Evolutionary conservation across 345 rosid species (phyloP).

Genomic region (Citrus hindsii): DNA sequence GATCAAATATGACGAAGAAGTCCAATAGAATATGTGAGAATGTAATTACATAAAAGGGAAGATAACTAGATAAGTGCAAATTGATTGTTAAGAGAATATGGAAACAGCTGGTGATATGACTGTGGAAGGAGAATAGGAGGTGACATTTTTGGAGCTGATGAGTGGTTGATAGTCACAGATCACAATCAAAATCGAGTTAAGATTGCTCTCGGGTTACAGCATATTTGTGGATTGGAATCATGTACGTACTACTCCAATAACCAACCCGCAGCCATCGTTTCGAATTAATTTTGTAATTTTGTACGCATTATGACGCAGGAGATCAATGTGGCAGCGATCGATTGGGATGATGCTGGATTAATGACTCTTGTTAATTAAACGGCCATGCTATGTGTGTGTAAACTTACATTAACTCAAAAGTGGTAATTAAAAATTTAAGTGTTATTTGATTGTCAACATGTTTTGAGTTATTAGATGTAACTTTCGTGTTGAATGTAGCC

Average conservation of each 20-base stretch:
- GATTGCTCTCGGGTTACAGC: constrained; percentile 31
- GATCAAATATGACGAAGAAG: not conserved
- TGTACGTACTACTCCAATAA: too few species aligned
- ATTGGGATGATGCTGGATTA: not conserved
- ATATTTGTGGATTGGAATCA: constrained; percentile 16
- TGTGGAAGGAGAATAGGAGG: not conserved
- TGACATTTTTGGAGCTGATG: constrained; percentile 11
- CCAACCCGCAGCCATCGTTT: not conserved
- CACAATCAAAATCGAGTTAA: constrained; percentile 39
- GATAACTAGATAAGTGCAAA: not conserved
- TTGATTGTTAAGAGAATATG: not conserved
- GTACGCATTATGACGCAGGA: too few species aligned
- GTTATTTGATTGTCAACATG: too few species aligned
- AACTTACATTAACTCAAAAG: too few species aligned
- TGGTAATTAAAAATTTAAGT: too few species aligned
- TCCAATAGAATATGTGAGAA: not conserved
- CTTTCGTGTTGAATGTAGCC: too few species aligned
- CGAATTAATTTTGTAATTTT: too few species aligned
- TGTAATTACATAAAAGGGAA: not conserved
- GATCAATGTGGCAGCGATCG: too few species aligned
- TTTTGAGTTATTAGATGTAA: too few species aligned
- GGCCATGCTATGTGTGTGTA: too few species aligned
- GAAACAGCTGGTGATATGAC: not conserved
- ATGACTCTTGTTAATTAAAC: too few species aligned
- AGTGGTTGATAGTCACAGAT: not conserved